Percentiles rank a stretch among this genome's conserved stretches.
Conservation (phyloP, 345 rosid species). For the Hibiscus mutabilis region DNA sequence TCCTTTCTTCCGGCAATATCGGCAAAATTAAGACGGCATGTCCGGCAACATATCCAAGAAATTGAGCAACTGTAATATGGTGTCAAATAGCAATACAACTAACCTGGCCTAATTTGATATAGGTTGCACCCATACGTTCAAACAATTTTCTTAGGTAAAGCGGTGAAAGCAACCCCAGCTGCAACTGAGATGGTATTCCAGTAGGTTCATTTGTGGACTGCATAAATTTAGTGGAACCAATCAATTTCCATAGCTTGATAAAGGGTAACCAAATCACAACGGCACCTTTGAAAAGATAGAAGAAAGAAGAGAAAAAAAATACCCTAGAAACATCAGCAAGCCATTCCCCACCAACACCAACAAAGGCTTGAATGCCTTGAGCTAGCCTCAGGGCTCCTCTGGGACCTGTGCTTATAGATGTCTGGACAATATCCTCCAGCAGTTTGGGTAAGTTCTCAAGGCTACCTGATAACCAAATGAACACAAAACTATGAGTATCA, state of each 20-base stretch:
- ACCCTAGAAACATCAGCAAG: constrained; percentile 79
- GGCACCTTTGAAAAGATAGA: background rate
- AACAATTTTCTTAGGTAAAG: constrained; percentile 80
- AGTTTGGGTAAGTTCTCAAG: constrained; percentile 72
- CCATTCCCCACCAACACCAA: constrained; percentile 92
- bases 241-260: background rate
- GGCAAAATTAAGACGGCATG: background rate
- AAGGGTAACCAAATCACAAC: no score
- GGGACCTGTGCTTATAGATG: constrained; percentile 88
- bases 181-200: constrained; percentile 58
- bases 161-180: constrained; percentile 84
- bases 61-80: background rate
- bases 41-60: background rate
- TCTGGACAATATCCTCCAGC: constrained; percentile 81
- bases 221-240: constrained; percentile 3
- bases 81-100: background rate
- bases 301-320: background rate
- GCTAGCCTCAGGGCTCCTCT: constrained; percentile 77
- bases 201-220: constrained; percentile 59
- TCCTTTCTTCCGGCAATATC: background rate
- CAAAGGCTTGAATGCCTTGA: constrained; percentile 88
- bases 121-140: constrained; percentile 99
- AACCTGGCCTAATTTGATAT: constrained; percentile 92
- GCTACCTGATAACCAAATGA: constrained; percentile 32
- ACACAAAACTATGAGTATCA: background rate